Evolutionary conservation across 2,329 filamentous ascomycete species (phyloP).

Genomic region (Pestalotiopsis sp.): DNA sequence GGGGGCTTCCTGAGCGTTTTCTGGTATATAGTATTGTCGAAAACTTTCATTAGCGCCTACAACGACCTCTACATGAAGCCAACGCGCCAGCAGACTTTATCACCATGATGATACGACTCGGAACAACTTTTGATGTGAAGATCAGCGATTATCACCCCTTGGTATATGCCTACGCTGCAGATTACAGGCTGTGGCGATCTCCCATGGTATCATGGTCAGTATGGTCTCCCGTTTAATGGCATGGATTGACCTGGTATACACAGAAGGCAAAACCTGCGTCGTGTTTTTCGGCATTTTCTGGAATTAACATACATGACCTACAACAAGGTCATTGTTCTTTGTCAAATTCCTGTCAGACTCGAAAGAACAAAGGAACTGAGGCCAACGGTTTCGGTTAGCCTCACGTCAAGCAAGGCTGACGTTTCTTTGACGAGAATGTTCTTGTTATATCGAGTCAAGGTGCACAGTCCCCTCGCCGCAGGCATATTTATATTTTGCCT

Average conservation of each 20-base stretch:
- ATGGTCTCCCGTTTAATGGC: not conserved
- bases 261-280: not conserved
- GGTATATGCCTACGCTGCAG: not conserved
- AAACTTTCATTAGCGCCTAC: not conserved
- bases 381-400: not conserved
- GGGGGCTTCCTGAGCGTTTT: not conserved
- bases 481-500: not conserved
- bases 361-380: not conserved
- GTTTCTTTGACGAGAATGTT: constrained; percentile 5
- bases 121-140: no score
- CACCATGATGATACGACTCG: no score
- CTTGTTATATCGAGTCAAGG: constrained; percentile 4
- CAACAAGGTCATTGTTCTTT: not conserved
- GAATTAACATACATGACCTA: not conserved
- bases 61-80: not conserved
- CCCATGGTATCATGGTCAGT: not conserved
- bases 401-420: not conserved
- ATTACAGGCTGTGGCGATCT: not conserved
- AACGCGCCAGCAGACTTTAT: not conserved
- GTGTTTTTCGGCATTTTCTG: not conserved
- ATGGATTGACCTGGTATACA: not conserved
- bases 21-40: constrained; percentile 16
- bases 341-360: not conserved
- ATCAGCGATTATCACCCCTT: no score
- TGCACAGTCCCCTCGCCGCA: not conserved